Evolutionary conservation across 1,284 basidiomycete species (phyloP), one percentile per base, ranked within the genome.

Genomic region (Trametes hirsuta): DNA sequence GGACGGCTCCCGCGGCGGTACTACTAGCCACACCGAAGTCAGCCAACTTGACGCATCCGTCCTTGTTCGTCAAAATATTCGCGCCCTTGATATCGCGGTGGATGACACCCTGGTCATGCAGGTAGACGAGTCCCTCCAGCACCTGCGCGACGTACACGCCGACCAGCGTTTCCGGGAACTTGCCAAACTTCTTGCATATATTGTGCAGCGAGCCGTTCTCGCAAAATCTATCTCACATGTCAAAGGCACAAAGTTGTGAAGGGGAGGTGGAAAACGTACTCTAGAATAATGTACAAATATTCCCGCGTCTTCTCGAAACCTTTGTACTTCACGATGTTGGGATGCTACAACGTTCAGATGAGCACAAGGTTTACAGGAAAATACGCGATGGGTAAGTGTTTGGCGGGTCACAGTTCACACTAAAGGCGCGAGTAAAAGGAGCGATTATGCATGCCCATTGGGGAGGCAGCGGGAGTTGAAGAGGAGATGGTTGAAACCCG

Each of bases 41-140:
- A 8, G 94, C 95, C 24, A 97, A 82, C 75, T 97, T 97, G 61
- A 98, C 94, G 30, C 88, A 91, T n/a, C 96, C 96, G 74, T 97
- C 94, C 77, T 98, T 97, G 72, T 97, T 97, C n/a, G 96, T 97
- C 45, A 98, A 81, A 69, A 98, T 96, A 69, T 98, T 98, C 14
- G 96, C 95, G 41, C 95, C 96, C 75, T 98, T 98, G 80, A 98
- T 98, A 70, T 98, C 96, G n/a, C 96, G 86, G 75, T 98, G 96
- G 66, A 98, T 97, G 58, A 98, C 95, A 80, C 95, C 96, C 78
- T 97, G 94, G 67, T 97, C 95, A 72, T 98, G 96, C 11, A 98
- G 86, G 74, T 98, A 98, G 46, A 95, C 88, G 21, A 98, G 82
- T 1, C 95, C 95, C 71, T 97, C 92, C 37, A 98, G 83, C 18